Evolutionary conservation across 257 asterid species (phyloP).

Genomic region (Petrea volubilis): DNA sequence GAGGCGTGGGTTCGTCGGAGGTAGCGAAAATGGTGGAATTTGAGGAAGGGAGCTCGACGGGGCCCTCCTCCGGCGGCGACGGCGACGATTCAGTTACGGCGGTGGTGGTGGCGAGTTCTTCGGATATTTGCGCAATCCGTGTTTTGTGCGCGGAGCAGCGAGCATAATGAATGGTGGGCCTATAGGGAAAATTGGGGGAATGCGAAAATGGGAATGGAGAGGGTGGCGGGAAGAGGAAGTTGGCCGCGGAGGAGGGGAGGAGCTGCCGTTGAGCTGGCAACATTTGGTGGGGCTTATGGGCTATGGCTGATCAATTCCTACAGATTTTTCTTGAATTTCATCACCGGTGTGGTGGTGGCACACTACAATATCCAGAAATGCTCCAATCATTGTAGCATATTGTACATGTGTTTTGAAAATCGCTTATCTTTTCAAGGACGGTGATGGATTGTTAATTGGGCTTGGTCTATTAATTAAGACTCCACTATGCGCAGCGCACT

Average conservation of each 20-base stretch:
- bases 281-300: too few relatives aligned
- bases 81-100: not conserved
- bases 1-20: constrained; percentile 56
- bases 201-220: constrained; percentile 25
- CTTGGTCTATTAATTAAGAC: too few relatives aligned
- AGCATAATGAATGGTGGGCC: constrained; percentile 10
- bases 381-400: not conserved
- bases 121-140: constrained; percentile 33
- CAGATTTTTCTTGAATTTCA: constrained; percentile 9
- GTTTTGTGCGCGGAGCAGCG: constrained; percentile 28
- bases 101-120: constrained; percentile 31
- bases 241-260: constrained; percentile 33
- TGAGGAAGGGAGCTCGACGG: constrained; percentile 66
- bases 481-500: too few relatives aligned
- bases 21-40: constrained; percentile 43
- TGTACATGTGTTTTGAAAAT: constrained; percentile 2
- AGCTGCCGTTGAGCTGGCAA: constrained; percentile 40
- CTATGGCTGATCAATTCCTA: constrained; percentile 1
- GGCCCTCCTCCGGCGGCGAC: constrained; percentile 50
- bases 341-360: constrained; percentile 15
- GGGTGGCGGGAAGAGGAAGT: constrained; percentile 17
- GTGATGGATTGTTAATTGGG: not conserved
- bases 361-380: constrained; percentile 13
- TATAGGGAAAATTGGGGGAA: constrained; percentile 18
- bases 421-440: not conserved